These are phyloP conservation scores for Corylus avellana DNA, from an alignment of 306 rosid genomes.

Conservation along the genomic window DNA sequence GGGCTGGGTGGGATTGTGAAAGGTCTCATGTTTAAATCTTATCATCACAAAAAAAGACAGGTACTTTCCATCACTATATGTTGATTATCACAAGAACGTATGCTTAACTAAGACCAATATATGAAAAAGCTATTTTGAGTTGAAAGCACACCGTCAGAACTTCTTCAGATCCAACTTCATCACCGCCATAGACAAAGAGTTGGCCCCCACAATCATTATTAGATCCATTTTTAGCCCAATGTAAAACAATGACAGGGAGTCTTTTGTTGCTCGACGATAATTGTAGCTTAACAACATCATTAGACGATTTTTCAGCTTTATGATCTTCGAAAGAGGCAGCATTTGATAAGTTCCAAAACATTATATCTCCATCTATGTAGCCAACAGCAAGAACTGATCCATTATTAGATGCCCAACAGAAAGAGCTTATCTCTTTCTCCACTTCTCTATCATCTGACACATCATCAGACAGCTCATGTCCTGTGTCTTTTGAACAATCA, in stretches of 20 bases:
- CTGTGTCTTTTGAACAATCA: slow-evolving; percentile 37
- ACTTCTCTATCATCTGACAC: slow-evolving; percentile 42
- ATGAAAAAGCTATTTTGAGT: slow-evolving; percentile 24
- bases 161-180: slow-evolving; percentile 83
- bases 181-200: slow-evolving; percentile 88
- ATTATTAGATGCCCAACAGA: slow-evolving; percentile 80
- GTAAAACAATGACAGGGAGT: slow-evolving; percentile 72
- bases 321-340: slow-evolving; percentile 40
- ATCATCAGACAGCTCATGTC: slow-evolving; percentile 43
- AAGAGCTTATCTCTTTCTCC: slow-evolving; percentile 79
- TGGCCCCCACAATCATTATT: slow-evolving; percentile 43
- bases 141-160: slow-evolving; percentile 61
- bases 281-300: slow-evolving; percentile 72
- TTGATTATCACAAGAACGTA: slow-evolving; percentile 19
- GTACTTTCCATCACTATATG: not conserved
- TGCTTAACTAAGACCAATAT: slow-evolving; percentile 18
- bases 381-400: slow-evolving; percentile 81
- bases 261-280: slow-evolving; percentile 64
- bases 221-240: slow-evolving; percentile 55
- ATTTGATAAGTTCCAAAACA: slow-evolving; percentile 77
- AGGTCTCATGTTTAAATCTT: not conserved
- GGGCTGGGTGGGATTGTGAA: not conserved
- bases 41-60: not conserved
- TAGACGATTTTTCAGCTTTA: slow-evolving; percentile 38
- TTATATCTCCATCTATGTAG: slow-evolving; percentile 88